Evolutionary conservation across 2,329 filamentous ascomycete species (phyloP).

Genomic region (Fusarium pseudonygamai): DNA sequence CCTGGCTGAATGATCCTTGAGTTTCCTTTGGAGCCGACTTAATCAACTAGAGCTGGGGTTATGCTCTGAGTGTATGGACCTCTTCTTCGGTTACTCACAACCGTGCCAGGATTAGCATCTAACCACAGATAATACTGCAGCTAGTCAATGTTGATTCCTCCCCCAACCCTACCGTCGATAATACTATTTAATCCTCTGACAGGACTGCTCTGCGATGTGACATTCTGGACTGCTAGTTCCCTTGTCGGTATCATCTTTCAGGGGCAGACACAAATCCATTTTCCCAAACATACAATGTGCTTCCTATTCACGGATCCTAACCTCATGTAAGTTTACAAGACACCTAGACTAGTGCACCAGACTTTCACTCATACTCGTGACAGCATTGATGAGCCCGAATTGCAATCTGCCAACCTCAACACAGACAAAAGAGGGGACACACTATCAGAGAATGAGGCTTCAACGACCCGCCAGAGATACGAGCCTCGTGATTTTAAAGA

Average conservation of each 20-base stretch:
- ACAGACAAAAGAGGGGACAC: not conserved
- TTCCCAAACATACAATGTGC: not conserved
- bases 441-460: no score
- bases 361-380: not conserved
- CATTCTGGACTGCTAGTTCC: not conserved
- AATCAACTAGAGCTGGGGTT: not conserved
- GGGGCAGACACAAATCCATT: not conserved
- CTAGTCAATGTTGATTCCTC: not conserved
- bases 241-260: not conserved
- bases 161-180: no score
- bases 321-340: not conserved
- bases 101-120: not conserved
- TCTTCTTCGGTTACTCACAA: not conserved
- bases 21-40: not conserved
- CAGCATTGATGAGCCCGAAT: not conserved
- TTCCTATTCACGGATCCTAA: not conserved
- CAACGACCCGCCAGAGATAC: no score
- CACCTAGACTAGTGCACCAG: rapidly evolving
- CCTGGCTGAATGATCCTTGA: rapidly evolving
- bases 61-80: not conserved
- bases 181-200: not conserved
- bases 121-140: not conserved
- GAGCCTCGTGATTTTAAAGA: not conserved
- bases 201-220: not conserved
- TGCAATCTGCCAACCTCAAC: not conserved